Conservation (phyloP, 768 basidiomycete genomes). For the Suillus hirtellus region DNA sequence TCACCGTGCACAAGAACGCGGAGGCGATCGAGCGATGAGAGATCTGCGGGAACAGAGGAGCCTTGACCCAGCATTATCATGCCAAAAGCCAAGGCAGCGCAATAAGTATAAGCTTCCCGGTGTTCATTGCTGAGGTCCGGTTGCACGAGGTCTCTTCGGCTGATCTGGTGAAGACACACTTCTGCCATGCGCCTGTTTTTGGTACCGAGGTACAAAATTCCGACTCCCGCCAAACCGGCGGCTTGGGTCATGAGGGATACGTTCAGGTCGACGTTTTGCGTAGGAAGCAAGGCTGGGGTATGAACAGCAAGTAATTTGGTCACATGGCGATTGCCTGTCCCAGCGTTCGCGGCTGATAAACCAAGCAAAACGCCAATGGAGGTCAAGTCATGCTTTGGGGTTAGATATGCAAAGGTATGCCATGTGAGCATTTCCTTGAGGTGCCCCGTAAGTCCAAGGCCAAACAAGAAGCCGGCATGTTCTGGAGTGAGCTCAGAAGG, state of each 20-base stretch:
- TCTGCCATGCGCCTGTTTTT: slow-evolving; percentile 91
- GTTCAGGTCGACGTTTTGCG: slow-evolving; percentile 84
- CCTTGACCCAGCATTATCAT: slow-evolving; percentile 96
- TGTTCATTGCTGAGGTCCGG: slow-evolving; percentile 86
- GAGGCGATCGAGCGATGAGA: slow-evolving; percentile 64
- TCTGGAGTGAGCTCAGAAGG: slow-evolving; percentile 87
- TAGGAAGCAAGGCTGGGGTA: slow-evolving; percentile 88
- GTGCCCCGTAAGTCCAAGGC: slow-evolving; percentile 90
- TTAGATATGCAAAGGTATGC: slow-evolving; percentile 95
- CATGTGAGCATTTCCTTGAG: slow-evolving; percentile 87
- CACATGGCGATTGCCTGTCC: slow-evolving; percentile 81
- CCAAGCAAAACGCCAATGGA: slow-evolving; percentile 93
- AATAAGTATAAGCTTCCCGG: slow-evolving; percentile 88
- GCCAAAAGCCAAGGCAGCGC: slow-evolving; percentile 88
- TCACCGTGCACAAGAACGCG: slow-evolving; percentile 79
- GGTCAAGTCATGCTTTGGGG: slow-evolving; percentile 94
- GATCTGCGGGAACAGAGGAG: slow-evolving; percentile 73
- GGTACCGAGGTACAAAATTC: slow-evolving; percentile 86
- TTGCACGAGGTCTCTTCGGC: slow-evolving; percentile 71
- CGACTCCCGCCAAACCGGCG: slow-evolving; percentile 84
- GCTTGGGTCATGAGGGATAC: slow-evolving; percentile 89
- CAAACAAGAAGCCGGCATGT: slow-evolving; percentile 96
- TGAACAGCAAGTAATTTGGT: slow-evolving; percentile 92
- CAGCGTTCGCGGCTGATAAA: slow-evolving; percentile 88
- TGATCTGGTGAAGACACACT: slow-evolving; percentile 83